phyloP scores from a whole-genome alignment of 352 stramenopile genomes.

The Globisporangium paroecandrum region DNA sequence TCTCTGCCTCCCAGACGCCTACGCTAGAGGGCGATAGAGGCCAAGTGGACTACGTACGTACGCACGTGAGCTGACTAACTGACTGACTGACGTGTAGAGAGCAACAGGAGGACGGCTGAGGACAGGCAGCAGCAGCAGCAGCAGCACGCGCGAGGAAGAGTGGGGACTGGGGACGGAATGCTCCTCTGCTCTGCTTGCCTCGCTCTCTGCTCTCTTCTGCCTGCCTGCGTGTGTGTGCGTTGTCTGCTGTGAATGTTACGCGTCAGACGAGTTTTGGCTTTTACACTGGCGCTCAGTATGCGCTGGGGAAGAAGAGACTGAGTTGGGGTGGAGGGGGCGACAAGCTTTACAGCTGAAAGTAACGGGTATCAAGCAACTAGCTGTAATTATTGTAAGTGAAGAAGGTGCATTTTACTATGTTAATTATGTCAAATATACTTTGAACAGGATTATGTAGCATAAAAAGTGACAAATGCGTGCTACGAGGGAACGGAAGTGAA shows the following conservation, averaged over 20 bases:
- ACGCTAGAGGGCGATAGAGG: neutral
- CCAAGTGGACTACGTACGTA: conserved; percentile 1
- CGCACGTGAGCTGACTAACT: neutral
- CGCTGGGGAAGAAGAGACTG: neutral
- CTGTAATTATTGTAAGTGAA: no score
- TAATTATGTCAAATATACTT: no score
- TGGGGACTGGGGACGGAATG: neutral
- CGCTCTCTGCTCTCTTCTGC: neutral
- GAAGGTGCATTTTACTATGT: no score
- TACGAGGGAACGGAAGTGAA: neutral
- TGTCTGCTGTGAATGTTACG: neutral
- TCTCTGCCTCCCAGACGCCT: neutral
- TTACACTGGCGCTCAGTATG: conserved; percentile 10
- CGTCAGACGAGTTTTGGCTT: neutral
- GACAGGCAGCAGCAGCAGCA: neutral
- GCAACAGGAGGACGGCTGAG: neutral
- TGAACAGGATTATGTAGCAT: neutral
- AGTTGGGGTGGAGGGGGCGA: neutral
- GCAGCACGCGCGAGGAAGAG: neutral
- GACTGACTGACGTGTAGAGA: no score
- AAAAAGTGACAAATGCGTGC: neutral
- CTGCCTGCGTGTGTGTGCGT: neutral
- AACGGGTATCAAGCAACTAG: no score
- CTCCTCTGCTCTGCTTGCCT: neutral
- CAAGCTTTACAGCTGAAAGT: no score